phyloP scores from a whole-genome alignment of 2,329 filamentous ascomycete species.

The Penicillium oxalicum region DNA sequence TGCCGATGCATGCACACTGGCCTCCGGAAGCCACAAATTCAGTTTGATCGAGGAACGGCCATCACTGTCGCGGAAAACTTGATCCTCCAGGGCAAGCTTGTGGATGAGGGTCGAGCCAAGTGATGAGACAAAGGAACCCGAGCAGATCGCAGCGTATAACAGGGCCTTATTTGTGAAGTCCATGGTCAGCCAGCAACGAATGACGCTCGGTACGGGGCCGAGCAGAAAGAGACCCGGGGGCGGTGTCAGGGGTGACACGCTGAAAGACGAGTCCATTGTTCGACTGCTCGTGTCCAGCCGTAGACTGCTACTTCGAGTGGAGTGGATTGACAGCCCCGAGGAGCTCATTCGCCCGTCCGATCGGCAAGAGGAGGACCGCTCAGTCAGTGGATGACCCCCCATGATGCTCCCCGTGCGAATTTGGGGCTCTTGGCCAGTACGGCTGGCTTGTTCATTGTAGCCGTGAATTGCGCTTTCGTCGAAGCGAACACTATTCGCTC shows the following conservation, averaged over 20 bases:
- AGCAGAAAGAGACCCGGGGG: conserved; percentile 80
- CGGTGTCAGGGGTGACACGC: conserved; percentile 67
- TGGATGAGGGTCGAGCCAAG: conserved; percentile 69
- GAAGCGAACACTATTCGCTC: conserved; percentile 95
- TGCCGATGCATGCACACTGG: conserved; percentile 66
- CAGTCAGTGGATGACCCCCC: conserved; percentile 73
- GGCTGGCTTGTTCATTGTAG: conserved; percentile 76
- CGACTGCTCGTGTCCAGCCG: conserved; percentile 68
- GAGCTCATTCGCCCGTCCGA: conserved; percentile 94
- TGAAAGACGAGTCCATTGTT: conserved; percentile 55
- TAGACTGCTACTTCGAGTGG: conserved; percentile 78
- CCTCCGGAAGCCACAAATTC: conserved; percentile 84
- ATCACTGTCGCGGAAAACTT: conserved; percentile 60
- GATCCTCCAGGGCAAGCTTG: conserved; percentile 64
- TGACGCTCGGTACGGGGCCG: conserved; percentile 85
- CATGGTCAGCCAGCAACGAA: conserved; percentile 89
- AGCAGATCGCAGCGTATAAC: conserved; percentile 86
- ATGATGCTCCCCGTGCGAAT: conserved; percentile 73
- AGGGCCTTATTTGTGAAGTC: conserved; percentile 85
- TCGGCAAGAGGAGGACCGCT: conserved; percentile 87
- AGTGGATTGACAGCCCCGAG: conserved; percentile 72
- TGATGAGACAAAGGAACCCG: conserved; percentile 82
- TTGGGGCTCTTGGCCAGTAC: conserved; percentile 78
- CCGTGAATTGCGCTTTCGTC: conserved; percentile 92
- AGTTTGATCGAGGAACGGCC: conserved; percentile 66